phyloP scores from a whole-genome alignment of 139 green algal genomes.

The Chlamydomonas schloesseri region DNA sequence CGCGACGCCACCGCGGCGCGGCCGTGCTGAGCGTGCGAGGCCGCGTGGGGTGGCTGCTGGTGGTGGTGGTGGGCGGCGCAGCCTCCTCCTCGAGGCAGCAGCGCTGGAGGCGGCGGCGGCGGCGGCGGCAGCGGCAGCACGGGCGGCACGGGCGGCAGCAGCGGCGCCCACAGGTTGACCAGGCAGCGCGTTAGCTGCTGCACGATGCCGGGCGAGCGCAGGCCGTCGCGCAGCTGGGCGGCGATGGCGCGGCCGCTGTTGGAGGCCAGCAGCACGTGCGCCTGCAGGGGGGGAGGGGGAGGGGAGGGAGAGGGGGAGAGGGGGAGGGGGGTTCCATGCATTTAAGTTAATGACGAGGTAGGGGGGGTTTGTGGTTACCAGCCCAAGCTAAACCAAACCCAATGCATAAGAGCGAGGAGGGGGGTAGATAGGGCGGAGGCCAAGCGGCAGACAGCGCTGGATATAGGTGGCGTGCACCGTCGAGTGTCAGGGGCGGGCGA shows the following conservation, averaged over 20 bases:
- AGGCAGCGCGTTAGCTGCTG: constrained; percentile 34
- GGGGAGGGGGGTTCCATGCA: neutral
- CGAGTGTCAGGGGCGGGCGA: no score
- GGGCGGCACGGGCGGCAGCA: constrained; percentile 4
- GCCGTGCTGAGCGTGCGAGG: neutral
- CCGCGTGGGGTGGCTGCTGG: no score
- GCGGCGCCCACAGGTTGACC: constrained; percentile 43
- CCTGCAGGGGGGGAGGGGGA: neutral
- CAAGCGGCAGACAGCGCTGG: no score
- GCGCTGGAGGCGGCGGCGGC: no score
- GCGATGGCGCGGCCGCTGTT: constrained; percentile 32
- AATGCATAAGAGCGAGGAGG: no score
- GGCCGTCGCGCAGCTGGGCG: constrained; percentile 21
- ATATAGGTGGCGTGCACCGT: no score
- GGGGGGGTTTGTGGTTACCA: no score
- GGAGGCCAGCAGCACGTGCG: neutral
- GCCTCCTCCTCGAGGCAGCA: no score
- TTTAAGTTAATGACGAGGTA: no score
- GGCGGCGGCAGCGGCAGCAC: neutral
- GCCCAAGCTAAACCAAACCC: no score
- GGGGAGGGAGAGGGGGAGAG: neutral
- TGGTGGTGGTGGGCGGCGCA: no score
- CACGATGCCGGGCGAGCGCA: constrained; percentile 22
- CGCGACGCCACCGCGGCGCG: neutral
- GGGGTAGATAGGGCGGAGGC: no score